These are phyloP conservation scores for Nakaseomyces kungkrabaensis DNA, from an alignment of 1,139 yeast genomes.

Conservation along the genomic window DNA sequence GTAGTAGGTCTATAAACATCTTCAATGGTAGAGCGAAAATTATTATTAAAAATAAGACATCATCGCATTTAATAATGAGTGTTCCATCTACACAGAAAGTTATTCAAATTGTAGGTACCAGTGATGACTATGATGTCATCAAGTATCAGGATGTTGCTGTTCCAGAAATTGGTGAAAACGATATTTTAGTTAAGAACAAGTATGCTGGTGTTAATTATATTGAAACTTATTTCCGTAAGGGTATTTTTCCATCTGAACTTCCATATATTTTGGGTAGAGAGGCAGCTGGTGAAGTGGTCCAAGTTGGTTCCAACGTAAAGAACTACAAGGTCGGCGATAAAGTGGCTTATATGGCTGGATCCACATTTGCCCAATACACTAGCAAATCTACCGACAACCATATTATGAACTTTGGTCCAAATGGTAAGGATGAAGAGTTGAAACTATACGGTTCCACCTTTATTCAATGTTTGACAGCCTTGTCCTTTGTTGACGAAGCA, in stretches of 20 bases:
- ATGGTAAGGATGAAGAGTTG: constrained; percentile 38
- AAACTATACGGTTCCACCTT: constrained; percentile 51
- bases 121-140: constrained; percentile 42
- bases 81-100: constrained; percentile 55
- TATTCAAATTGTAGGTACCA: constrained; percentile 42
- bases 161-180: constrained; percentile 45
- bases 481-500: constrained; percentile 57
- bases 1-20: too few species aligned
- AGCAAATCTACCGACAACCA: constrained; percentile 34
- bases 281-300: constrained; percentile 67
- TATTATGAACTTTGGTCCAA: constrained; percentile 42
- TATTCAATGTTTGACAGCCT: constrained; percentile 71
- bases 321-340: constrained; percentile 59
- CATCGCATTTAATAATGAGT: neutral
- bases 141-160: constrained; percentile 45
- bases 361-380: constrained; percentile 65
- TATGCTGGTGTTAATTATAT: constrained; percentile 77
- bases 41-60: too few species aligned
- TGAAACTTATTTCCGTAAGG: constrained; percentile 78
- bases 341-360: constrained; percentile 45
- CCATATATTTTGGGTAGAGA: constrained; percentile 77
- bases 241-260: constrained; percentile 43
- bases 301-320: constrained; percentile 52
- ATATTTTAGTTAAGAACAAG: constrained; percentile 58
- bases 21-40: too few species aligned